These are phyloP conservation scores for Maudiozyma turicensis DNA, from an alignment of 805 yeast species.

Conservation along the genomic window DNA sequence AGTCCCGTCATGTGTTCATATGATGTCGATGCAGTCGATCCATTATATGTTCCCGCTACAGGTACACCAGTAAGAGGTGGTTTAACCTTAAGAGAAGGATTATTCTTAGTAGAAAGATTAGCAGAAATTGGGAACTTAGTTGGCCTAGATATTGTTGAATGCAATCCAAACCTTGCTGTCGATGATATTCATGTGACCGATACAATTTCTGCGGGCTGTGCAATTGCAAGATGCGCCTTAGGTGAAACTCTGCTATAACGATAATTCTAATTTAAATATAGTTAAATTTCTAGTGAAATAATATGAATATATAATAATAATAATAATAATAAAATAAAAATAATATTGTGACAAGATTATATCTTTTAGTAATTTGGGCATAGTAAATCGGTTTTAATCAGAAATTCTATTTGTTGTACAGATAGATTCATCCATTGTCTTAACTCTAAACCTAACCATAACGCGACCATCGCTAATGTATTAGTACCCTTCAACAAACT, in stretches of 20 bases:
- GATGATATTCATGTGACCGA: constrained; percentile 65
- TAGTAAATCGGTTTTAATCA: constrained; percentile 55
- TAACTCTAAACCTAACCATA: constrained; percentile 85
- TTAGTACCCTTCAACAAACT: constrained; percentile 45
- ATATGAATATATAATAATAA: background rate
- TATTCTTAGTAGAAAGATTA: constrained; percentile 82
- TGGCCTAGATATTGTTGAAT: constrained; percentile 87
- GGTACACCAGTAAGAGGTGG: constrained; percentile 99
- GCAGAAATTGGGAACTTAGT: constrained; percentile 84
- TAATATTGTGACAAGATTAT: background rate
- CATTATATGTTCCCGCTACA: constrained; percentile 88
- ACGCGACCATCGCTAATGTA: constrained; percentile 72
- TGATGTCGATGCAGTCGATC: constrained; percentile 96
- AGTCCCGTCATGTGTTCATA: constrained; percentile 83
- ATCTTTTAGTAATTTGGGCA: constrained; percentile 47
- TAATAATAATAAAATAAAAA: background rate
- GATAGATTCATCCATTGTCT: constrained; percentile 80
- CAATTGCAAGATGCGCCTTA: constrained; percentile 85
- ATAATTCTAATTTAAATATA: background rate
- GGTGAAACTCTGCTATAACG: constrained; percentile 63
- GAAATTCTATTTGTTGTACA: constrained; percentile 53
- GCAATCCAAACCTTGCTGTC: constrained; percentile 82
- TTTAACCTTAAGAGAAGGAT: constrained; percentile 84
- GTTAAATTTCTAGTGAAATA: background rate
- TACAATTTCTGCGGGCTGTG: constrained; percentile 83